Percentiles rank a stretch among this genome's conserved stretches.
phyloP scores from a whole-genome alignment of 768 basidiomycete genomes.

The Leccinum incarnatum region DNA sequence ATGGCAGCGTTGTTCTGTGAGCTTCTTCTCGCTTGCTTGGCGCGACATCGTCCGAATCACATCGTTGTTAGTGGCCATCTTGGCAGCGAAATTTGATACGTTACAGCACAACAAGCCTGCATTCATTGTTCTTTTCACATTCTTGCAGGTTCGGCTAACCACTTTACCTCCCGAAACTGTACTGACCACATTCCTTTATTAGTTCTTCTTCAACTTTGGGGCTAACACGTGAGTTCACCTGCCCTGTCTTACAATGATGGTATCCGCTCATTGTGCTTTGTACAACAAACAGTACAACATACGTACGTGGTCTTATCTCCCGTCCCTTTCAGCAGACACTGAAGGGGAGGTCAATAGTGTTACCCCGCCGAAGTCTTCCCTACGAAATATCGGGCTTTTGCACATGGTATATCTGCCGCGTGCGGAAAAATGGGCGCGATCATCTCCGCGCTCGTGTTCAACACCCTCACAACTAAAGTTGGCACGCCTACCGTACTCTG shows the following conservation, averaged over 20 bases:
- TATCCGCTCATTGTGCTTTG: conserved; percentile 4
- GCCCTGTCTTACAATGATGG: background rate
- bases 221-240: conserved; percentile 53
- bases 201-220: conserved; percentile 85
- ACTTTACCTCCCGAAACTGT: background rate
- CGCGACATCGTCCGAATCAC: background rate
- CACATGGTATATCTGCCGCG: conserved; percentile 75
- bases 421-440: conserved; percentile 75
- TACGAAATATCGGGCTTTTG: conserved; percentile 67
- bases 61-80: conserved; percentile 50
- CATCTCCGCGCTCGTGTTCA: conserved; percentile 72
- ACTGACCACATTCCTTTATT: conserved; percentile 2
- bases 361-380: conserved; percentile 82
- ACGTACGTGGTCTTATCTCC: conserved; percentile 33
- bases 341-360: conserved; percentile 37
- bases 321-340: background rate
- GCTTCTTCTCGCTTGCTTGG: conserved; percentile 6
- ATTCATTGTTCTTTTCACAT: conserved; percentile 71
- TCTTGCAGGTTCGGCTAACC: conserved; percentile 50
- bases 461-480: conserved; percentile 54
- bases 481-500: conserved; percentile 67
- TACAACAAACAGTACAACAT: conserved; percentile 43
- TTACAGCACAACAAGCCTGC: conserved; percentile 45
- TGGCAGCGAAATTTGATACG: conserved; percentile 61
- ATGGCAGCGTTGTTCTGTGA: conserved; percentile 65